Base-by-base conservation (phyloP, 75 land plant genomes). In the Isoetes taiwanensis region DNA sequence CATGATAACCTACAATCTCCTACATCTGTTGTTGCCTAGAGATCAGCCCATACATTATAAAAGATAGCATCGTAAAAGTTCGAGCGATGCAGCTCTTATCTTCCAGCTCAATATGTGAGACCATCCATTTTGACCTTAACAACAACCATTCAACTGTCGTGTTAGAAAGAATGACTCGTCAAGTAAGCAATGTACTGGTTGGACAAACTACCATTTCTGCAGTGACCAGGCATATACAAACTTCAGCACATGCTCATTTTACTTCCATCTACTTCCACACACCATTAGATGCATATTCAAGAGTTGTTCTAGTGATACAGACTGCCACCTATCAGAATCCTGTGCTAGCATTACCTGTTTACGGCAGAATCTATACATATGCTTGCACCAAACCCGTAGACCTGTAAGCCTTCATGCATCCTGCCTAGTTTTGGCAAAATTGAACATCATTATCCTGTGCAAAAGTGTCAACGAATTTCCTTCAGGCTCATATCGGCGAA, bases 341-440 rank as follows among this genome's bases (percentile, higher is more conserved):
- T 81, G 89, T 8, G 96, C 99, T 66, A 72, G 74, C n/a, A 94
- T 56, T 43, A 60, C 54, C 56, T 80, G 81, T 30, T 94, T 90
- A n/a, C n/a, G n/a, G 82, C 62, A 41, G 80, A 63, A 55, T 94
- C 96, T 52, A 94, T 48, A 16, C 65, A 70, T 1, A 94, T 61
- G 61, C 80, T 84, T 41, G 63, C 76, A 10, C 99, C 99, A 80
- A 84, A 88, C 11, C 83, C 85, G 76, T 88, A 88, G 3, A 94
- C 77, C 43, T 79, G 96, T 32, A 73, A 78, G 54, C 90, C 90
- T 67, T 94, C 76, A 58, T 79, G 74, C 39, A 59, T 68, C 52
- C 85, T 75, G 0, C 90, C 86, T 28, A 74, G 79, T 63, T 83
- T 94, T 1, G 96, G 96, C 56, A 79, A 64, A 88, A 94, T 34